A percentile compares a stretch with the other conserved stretches of the same genome.
phyloP scores from a whole-genome alignment of 2,329 filamentous ascomycete species.

The Trichoderma oligosporum region DNA sequence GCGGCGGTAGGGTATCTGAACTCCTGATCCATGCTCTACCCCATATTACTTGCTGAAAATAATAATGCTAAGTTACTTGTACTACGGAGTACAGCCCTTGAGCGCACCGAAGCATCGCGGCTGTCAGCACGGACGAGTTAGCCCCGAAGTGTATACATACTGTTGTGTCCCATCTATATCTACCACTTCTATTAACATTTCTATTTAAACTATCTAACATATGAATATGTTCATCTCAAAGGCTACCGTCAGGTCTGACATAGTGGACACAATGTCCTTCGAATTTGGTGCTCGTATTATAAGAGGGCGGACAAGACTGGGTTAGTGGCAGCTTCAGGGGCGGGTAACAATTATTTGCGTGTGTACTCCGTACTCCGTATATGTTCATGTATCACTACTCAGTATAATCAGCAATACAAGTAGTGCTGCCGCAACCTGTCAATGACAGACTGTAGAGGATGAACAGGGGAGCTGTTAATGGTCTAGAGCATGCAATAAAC shows the following conservation, averaged over 20 bases:
- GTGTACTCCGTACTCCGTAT: no score
- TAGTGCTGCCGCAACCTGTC: not conserved
- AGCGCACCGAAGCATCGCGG: not conserved
- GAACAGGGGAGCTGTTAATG: not conserved
- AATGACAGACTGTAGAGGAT: not conserved
- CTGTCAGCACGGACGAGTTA: not conserved
- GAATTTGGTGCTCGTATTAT: slow-evolving; percentile 14
- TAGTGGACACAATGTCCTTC: slow-evolving; percentile 3
- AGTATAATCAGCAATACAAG: not conserved
- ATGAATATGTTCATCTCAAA: not conserved
- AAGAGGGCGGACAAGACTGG: slow-evolving; percentile 12
- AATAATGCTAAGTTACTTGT: not conserved
- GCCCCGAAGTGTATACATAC: no score
- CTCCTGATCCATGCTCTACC: slow-evolving; percentile 15
- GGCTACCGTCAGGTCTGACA: not conserved
- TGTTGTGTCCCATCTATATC: no score
- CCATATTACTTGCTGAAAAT: slow-evolving; percentile 6
- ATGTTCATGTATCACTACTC: not conserved
- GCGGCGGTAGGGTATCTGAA: not conserved
- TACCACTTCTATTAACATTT: no score
- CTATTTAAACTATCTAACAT: no score
- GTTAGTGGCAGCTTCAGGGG: slow-evolving; percentile 13
- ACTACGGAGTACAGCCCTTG: not conserved
- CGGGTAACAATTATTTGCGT: slow-evolving; percentile 1
- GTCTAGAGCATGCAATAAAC: slow-evolving; percentile 5